A percentile compares a stretch with the other conserved stretches of the same genome.
Conservation (phyloP, 441 rosid genomes). For the Cnidoscolus chayamansa region DNA sequence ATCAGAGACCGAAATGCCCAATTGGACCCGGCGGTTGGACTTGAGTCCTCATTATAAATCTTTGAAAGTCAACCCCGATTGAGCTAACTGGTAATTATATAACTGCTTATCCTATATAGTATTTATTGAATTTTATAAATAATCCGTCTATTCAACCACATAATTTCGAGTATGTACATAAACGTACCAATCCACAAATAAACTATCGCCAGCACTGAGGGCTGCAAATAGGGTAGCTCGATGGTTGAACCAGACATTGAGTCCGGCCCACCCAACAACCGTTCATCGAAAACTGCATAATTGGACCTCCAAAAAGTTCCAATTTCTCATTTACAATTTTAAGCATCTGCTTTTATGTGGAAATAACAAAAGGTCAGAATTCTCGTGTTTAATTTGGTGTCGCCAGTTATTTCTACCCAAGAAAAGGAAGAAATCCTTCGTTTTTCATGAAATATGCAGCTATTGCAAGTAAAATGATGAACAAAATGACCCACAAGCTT, state of each 20-base stretch:
- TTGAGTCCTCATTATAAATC: too few species aligned
- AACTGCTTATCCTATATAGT: too few species aligned
- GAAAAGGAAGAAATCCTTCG: slow-evolving; percentile 29
- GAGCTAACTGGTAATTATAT: too few species aligned
- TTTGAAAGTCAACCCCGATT: too few species aligned
- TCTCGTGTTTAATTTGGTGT: neutral
- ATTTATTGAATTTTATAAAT: too few species aligned
- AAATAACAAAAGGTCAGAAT: neutral
- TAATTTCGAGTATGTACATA: neutral
- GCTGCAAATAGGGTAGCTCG: neutral
- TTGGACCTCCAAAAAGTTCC: neutral
- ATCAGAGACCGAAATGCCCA: too few species aligned
- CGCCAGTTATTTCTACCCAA: slow-evolving; percentile 33
- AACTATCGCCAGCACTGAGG: too few species aligned
- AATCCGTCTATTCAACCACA: neutral
- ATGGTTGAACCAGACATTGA: neutral
- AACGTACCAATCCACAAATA: neutral
- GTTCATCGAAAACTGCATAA: neutral
- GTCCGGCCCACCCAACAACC: neutral
- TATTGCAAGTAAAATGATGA: slow-evolving; percentile 46
- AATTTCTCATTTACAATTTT: neutral
- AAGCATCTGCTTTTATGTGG: slow-evolving; percentile 2
- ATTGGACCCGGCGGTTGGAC: too few species aligned
- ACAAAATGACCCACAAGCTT: slow-evolving; percentile 41
- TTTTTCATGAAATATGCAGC: slow-evolving; percentile 43